Conservation (phyloP, 108 stramenopile species). For the Aurantiochytrium sp. region DNA sequence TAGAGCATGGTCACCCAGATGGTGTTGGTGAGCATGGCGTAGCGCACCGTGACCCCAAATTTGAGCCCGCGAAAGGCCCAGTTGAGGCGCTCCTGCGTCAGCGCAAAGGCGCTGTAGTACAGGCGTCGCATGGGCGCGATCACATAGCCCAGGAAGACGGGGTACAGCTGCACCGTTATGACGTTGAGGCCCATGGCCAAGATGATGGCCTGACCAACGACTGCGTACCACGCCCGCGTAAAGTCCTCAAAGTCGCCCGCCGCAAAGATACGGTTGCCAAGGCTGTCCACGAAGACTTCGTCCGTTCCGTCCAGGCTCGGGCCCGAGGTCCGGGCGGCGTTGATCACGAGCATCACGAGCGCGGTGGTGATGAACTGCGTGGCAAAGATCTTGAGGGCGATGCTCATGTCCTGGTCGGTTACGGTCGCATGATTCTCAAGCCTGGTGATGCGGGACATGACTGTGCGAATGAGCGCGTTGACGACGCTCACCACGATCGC, state of each 20-base stretch:
- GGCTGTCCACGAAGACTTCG: not conserved
- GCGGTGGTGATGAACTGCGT: not conserved
- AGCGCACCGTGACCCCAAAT: not conserved
- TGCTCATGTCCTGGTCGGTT: not conserved
- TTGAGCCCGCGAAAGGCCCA: not conserved
- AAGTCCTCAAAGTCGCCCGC: not conserved
- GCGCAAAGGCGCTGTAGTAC: not conserved
- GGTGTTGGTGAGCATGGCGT: not conserved
- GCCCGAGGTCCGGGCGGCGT: not conserved
- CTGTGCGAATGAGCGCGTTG: not conserved
- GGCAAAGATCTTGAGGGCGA: not conserved
- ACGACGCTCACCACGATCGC: not conserved
- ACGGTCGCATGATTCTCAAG: not conserved
- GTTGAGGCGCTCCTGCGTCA: not conserved
- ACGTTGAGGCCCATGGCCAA: not conserved
- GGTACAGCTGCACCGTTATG: not conserved
- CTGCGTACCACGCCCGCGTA: not conserved
- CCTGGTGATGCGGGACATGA: not conserved
- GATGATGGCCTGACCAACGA: not conserved
- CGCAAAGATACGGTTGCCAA: not conserved
- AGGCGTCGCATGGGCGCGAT: not conserved
- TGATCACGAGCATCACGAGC: not conserved
- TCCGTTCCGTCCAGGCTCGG: not conserved
- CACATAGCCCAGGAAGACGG: not conserved
- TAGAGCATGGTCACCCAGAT: not conserved